Evolutionary conservation across 768 basidiomycete species (phyloP), one percentile per base, ranked within the genome.

Genomic region (Boletus rufocinnamomeus): DNA sequence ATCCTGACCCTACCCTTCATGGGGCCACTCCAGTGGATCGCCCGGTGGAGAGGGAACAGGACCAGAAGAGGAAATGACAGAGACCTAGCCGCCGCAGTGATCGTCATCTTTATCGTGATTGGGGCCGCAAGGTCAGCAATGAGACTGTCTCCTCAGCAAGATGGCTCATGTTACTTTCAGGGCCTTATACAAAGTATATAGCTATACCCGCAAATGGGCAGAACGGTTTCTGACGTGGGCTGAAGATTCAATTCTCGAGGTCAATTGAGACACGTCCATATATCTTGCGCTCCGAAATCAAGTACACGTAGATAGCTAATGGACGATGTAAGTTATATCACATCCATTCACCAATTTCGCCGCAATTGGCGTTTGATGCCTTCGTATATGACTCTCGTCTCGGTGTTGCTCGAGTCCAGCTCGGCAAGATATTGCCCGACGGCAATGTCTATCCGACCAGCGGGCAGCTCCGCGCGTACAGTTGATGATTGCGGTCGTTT

Each of bases 191-290:
- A 81, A 87, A 61, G 86, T 92, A 3, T 93, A 91, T 69, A 72
- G 76, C 54, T 66, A 86, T 34, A 91, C 88, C 2, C 79, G 88
- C 66, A 75, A 68, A 37, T 66, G 82, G 34, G 81, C 87, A 2
- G 84, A 86, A 66, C 79, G 83, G 25, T 54, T 88, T 23, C 76
- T 93, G 35, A 76, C 84, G 10, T 83, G 87, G 34, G 90, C 90
- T 5, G 91, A 93, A 68, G 87, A 91, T 70, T 87, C 85, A 3
- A 92, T 93, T 58, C 75, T 93, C 37, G 91, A 93, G 72, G 91
- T 92, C 52, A 80, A 79, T 61, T 83, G 71, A 77, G 51, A 23
- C 28, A 54, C 37, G 16, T 61, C 48, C 38, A 47, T 55, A 28
- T 50, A 49, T 51, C 25, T 61, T 65, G 52, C 53, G 43, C 23